Conservation (phyloP, 2,329 filamentous ascomycete species). For the Monosporascus sp. region DNA sequence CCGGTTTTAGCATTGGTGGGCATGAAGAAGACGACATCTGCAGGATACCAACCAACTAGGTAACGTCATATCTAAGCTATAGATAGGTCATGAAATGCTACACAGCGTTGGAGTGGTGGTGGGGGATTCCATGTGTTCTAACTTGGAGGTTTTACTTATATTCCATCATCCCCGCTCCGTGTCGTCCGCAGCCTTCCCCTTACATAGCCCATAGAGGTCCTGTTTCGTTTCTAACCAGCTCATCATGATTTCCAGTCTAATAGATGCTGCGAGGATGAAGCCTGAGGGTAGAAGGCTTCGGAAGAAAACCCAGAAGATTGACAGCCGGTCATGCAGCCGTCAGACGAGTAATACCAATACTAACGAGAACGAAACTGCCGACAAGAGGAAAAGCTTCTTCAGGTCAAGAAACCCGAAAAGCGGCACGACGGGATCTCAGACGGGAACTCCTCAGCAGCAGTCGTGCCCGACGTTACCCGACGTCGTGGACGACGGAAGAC, state of each 20-base stretch:
- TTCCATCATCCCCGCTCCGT: too few relatives aligned
- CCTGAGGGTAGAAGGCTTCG: conserved; percentile 24
- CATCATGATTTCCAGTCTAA: not conserved
- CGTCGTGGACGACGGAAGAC: conserved; percentile 18
- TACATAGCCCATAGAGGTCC: too few relatives aligned
- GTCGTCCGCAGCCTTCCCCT: too few relatives aligned
- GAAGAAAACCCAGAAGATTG: conserved; percentile 25
- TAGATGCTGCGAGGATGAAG: conserved; percentile 5
- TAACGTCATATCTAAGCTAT: too few relatives aligned
- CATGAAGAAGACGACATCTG: too few relatives aligned
- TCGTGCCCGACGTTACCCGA: conserved; percentile 6
- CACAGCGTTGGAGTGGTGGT: too few relatives aligned
- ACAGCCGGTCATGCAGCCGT: conserved; percentile 16
- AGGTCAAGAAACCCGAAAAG: conserved; percentile 9
- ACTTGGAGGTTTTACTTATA: too few relatives aligned
- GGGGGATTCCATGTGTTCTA: too few relatives aligned
- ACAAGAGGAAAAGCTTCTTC: not conserved
- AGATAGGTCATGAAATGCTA: too few relatives aligned
- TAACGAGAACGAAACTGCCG: not conserved
- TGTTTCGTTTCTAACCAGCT: not conserved
- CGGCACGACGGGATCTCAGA: conserved; percentile 1
- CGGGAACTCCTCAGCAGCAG: conserved; percentile 6
- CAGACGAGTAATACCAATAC: conserved; percentile 15
- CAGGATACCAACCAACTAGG: too few relatives aligned
- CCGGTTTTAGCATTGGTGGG: not conserved